These are phyloP conservation scores for Torulaspora maleeae DNA, from an alignment of 805 yeast genomes.

Conservation along the genomic window DNA sequence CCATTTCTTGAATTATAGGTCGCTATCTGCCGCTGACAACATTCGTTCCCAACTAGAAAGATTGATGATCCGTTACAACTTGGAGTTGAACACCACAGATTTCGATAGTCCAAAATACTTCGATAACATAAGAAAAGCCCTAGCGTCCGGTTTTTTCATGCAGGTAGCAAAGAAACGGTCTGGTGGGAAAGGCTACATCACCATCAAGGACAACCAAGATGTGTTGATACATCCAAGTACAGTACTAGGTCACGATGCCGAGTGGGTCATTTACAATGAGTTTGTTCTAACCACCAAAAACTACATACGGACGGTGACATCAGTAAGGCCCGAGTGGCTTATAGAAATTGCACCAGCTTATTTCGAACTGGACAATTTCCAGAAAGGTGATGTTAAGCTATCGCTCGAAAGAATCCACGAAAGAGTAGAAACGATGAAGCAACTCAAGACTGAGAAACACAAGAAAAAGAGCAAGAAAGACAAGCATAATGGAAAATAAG, in stretches of 20 bases:
- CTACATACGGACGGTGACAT: conserved; percentile 90
- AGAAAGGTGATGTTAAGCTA: conserved; percentile 66
- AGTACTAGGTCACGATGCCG: conserved; percentile 79
- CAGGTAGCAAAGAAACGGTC: conserved; percentile 91
- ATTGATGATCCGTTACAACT: conserved; percentile 74
- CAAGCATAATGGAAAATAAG: conserved; percentile 3
- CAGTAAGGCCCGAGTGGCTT: conserved; percentile 88
- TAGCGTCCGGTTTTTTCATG: conserved; percentile 94
- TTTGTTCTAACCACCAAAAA: conserved; percentile 90
- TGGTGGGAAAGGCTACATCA: conserved; percentile 76
- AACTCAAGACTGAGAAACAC: conserved; percentile 26
- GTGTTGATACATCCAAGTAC: conserved; percentile 93
- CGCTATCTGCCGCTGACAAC: conserved; percentile 78
- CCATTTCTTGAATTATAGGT: conserved; percentile 76
- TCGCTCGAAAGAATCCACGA: conserved; percentile 58
- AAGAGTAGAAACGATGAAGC: conserved; percentile 44
- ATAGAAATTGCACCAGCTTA: conserved; percentile 70
- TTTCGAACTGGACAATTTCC: conserved; percentile 59
- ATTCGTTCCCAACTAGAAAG: conserved; percentile 80
- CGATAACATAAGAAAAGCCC: conserved; percentile 76
- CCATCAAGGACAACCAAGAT: conserved; percentile 94
- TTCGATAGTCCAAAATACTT: conserved; percentile 63
- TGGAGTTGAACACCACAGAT: conserved; percentile 67
- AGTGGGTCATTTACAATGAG: conserved; percentile 93
- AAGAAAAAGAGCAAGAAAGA: conserved; percentile 25